Base-by-base conservation (phyloP, 108 stramenopile genomes). In the Cylindrotheca fusiformis region DNA sequence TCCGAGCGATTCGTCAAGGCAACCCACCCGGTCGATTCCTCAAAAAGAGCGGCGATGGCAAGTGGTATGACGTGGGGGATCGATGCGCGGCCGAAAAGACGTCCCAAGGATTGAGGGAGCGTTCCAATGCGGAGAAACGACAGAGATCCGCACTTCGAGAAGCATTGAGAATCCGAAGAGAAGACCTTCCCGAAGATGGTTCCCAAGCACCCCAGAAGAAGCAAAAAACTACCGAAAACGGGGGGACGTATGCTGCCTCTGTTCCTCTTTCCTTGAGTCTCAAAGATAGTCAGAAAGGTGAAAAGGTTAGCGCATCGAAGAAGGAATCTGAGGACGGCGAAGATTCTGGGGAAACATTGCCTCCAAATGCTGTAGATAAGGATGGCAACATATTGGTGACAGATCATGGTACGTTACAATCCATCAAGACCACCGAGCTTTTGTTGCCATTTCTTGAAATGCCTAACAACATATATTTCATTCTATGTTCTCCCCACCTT, bases 1-100 rank as follows among this genome's bases (percentile, higher is more conserved):
- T 87, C 6, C 72, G 78, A 20, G 85, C 82, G 20, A 76, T 86
- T 32, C 82, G 80, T n/a, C 52, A 59, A 3, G 80, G 81, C 27
- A 67, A 62, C 31, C 84, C 84, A 19, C 76, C 83, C 0, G 86
- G 86, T 3, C 60, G 88, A 2, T 94, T 94, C 62, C 70, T 94
- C 27, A 80, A 75, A 48, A 85, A 84, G 48, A 63, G 68, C n/a
- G 70, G 78, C 5, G 72, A 84, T 52, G 76, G 73, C 1, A 73
- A 74, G 58, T 94, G 86, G 85, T 66, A 81, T 24, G 84, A 88
- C 52, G 85, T 90, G 19, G 75, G 83, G 24, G 85, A 94, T 63
- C 66, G 79, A n/a, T 21, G 31, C 49, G 83, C 83, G 1, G 76
- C 80, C 20, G 83, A 84, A 46, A 90, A 90, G 70, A 85, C 86